Base-by-base conservation (phyloP, 2,329 filamentous ascomycete genomes). In the Periglandula ipomoeae region DNA sequence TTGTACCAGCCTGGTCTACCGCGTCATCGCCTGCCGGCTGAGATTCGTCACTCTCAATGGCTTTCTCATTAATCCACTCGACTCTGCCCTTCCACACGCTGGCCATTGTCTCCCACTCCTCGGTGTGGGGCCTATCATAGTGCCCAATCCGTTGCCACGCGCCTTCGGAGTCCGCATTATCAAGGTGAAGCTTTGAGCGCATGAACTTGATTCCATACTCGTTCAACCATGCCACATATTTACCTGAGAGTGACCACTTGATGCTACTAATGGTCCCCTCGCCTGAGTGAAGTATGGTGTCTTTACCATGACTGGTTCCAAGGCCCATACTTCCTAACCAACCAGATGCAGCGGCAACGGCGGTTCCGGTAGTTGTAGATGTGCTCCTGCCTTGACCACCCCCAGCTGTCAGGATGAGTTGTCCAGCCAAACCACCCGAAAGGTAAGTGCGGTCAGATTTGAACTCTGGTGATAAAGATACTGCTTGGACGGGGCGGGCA, bases 201-300 rank as follows among this genome's bases (percentile, higher is more conserved):
- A 97, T 97, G 52, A 98, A 93, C 65, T 96, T 96, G 63, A 97
- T 94, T 4, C 93, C 93, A 59, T 94, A 85, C 66, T 98, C 93
- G 60, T 97, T 98, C 37, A 95, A 77, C 93, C 93, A 98, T 0
- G 84, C 87, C 1, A 96, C 86, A 60, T 90, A 97, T 67, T 86
- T 93, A 1, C 93, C 91, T 0, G 89, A 91, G 37, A 91, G 65
- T 0, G 91, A 97, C 89, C 91, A 98, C 65, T 94, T 91, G 61
- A 98, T 93, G 3, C 84, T 86, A 62, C 82, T 91, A 54, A 98
- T 93, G 2, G 82, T 81, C 3, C 93, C 93, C 69, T 98, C 94
- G 2, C 93, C 93, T 7, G 87, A 89, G 62, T 98, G 93, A 42
- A 97, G 67, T 3, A 96, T 73, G 0, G 82, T 89, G 61, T 98